Evolutionary conservation across 2,329 filamentous ascomycete species (phyloP).

Genomic region (Xylariomycetidae sp.): DNA sequence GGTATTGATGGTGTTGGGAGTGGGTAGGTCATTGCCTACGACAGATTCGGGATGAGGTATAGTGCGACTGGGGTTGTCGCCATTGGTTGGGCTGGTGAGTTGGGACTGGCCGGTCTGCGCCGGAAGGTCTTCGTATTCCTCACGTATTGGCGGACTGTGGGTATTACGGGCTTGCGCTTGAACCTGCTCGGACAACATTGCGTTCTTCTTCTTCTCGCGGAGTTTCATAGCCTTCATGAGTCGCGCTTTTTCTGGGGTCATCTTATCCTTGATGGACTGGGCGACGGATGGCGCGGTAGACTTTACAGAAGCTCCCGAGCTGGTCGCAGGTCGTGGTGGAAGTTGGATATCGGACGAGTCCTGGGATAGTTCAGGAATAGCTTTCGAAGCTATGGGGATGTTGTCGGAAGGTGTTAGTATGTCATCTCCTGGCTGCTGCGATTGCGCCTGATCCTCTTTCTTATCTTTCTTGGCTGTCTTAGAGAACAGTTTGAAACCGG

Average conservation of each 20-base stretch:
- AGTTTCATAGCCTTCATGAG: constrained; percentile 93
- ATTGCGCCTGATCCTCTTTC: constrained; percentile 23
- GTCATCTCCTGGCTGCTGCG: constrained; percentile 26
- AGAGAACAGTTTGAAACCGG: constrained; percentile 68
- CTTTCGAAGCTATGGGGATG: constrained; percentile 29
- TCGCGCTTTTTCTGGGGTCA: constrained; percentile 84
- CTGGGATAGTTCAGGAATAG: constrained; percentile 28
- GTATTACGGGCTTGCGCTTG: too few species aligned
- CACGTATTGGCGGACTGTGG: too few species aligned
- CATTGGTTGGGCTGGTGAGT: constrained; percentile 12
- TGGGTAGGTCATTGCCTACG: constrained; percentile 46
- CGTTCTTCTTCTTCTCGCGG: constrained; percentile 69
- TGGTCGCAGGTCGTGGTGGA: constrained; percentile 38
- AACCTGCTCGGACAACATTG: constrained; percentile 21
- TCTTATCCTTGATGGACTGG: constrained; percentile 38
- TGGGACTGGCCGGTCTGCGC: not conserved
- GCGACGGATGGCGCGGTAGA: constrained; percentile 37
- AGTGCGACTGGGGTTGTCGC: constrained; percentile 30
- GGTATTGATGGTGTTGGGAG: constrained; percentile 27
- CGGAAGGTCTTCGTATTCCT: too few species aligned
- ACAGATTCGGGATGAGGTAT: constrained; percentile 50
- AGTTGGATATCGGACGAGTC: constrained; percentile 28
- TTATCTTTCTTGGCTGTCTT: constrained; percentile 53
- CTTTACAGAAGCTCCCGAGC: constrained; percentile 41
- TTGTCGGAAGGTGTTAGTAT: constrained; percentile 33